phyloP scores from a whole-genome alignment of 352 stramenopile species.

The Globisporangium barbulae region DNA sequence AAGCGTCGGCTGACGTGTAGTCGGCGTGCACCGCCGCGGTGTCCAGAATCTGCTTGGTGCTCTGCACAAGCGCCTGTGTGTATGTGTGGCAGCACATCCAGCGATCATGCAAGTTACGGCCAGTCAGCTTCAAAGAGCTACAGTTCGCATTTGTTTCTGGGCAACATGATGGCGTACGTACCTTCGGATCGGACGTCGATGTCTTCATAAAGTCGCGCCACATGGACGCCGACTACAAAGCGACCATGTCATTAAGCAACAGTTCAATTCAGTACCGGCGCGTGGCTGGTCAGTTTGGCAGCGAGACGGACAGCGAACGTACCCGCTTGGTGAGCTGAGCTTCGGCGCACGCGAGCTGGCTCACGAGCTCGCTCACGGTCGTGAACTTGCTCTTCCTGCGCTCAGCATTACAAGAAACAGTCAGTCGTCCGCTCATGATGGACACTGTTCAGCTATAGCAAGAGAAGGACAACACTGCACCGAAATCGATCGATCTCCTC shows the following conservation, averaged over 20 bases:
- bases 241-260: not conserved
- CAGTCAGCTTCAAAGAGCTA: not conserved
- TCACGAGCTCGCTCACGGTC: conserved; percentile 43
- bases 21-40: conserved; percentile 5
- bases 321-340: conserved; percentile 56
- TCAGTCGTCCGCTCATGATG: not conserved
- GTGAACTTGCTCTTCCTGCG: conserved; percentile 34
- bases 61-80: conserved; percentile 29
- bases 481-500: conserved; percentile 65
- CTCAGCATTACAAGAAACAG: not conserved
- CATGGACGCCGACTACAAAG: conserved; percentile 29
- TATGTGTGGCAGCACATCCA: not conserved
- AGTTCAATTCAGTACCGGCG: not conserved
- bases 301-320: not conserved
- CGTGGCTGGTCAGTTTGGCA: not conserved
- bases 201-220: conserved; percentile 55
- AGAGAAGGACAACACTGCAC: conserved; percentile 14
- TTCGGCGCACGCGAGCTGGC: conserved; percentile 58
- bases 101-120: not conserved
- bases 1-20: conserved; percentile 3
- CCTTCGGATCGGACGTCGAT: conserved; percentile 29
- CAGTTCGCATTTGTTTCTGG: not conserved
- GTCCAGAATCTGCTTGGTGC: conserved; percentile 43
- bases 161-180: conserved; percentile 6
- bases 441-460: not conserved